phyloP scores from a whole-genome alignment of 805 yeast species.

The Nakazawaea molendinolei region DNA sequence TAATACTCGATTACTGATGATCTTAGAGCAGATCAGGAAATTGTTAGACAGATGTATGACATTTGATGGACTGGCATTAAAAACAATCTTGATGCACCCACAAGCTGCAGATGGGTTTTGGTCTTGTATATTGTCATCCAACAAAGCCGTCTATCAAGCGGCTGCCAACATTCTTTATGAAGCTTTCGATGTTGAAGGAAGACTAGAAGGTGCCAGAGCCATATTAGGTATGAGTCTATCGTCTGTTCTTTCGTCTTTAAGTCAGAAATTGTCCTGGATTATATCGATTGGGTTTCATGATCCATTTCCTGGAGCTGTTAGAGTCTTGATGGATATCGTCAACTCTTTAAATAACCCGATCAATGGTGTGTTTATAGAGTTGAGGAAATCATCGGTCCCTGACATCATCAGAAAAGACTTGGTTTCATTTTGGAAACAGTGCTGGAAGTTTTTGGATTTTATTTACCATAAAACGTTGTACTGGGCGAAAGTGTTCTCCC shows the following conservation, averaged over 20 bases:
- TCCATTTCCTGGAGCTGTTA: slow-evolving; percentile 69
- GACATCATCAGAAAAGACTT: slow-evolving; percentile 19
- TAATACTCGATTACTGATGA: background rate
- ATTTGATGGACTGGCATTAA: slow-evolving; percentile 18
- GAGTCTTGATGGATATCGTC: slow-evolving; percentile 68
- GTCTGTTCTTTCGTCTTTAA: slow-evolving; percentile 42
- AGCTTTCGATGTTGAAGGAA: slow-evolving; percentile 71
- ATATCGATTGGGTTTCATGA: slow-evolving; percentile 48
- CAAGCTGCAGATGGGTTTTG: slow-evolving; percentile 57
- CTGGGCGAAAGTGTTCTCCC: slow-evolving; percentile 68
- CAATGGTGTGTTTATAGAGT: slow-evolving; percentile 39
- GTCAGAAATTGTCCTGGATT: slow-evolving; percentile 36
- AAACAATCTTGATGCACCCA: slow-evolving; percentile 31
- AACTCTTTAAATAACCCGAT: slow-evolving; percentile 60
- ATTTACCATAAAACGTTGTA: slow-evolving; percentile 58
- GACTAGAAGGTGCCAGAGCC: slow-evolving; percentile 66
- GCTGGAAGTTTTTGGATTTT: slow-evolving; percentile 70
- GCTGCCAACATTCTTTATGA: slow-evolving; percentile 70
- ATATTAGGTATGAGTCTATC: slow-evolving; percentile 38
- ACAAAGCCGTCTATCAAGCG: slow-evolving; percentile 51
- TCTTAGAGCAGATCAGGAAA: background rate
- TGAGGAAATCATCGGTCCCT: slow-evolving; percentile 13
- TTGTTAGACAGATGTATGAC: slow-evolving; percentile 2
- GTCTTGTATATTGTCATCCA: slow-evolving; percentile 67
- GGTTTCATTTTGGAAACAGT: slow-evolving; percentile 51